Evolutionary conservation across 208 protist genomes (phyloP).

Genomic region (Novymonas esmeraldas): DNA sequence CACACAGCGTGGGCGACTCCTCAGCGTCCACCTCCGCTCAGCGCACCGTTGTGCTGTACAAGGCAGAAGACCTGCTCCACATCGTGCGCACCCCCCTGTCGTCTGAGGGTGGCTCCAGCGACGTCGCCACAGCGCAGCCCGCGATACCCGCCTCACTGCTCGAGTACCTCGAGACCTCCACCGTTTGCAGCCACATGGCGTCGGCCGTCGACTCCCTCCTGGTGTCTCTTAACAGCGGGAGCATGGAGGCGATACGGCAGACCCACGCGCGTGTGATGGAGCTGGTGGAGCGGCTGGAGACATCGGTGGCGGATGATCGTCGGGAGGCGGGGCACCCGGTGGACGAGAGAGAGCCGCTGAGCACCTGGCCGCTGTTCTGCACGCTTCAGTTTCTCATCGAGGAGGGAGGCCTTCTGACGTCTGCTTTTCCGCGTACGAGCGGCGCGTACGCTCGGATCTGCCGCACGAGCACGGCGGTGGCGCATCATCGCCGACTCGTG

Average conservation of each 20-base stretch:
- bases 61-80: constrained; percentile 60
- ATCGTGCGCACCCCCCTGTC: background rate
- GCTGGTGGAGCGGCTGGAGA: constrained; percentile 52
- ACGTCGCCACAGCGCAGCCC: background rate
- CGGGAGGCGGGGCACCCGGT: background rate
- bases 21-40: background rate
- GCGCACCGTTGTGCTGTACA: constrained; percentile 26
- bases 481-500: constrained; percentile 57
- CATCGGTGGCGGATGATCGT: constrained; percentile 37
- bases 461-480: constrained; percentile 31
- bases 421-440: constrained; percentile 56
- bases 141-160: constrained; percentile 18
- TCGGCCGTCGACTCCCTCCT: constrained; percentile 55
- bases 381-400: constrained; percentile 71
- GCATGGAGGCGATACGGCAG: constrained; percentile 52
- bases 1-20: background rate
- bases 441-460: constrained; percentile 38
- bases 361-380: constrained; percentile 74
- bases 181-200: constrained; percentile 45
- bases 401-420: constrained; percentile 62
- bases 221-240: constrained; percentile 42
- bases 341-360: constrained; percentile 24
- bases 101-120: background rate
- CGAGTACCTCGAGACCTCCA: constrained; percentile 56
- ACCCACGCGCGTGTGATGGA: constrained; percentile 58